These are phyloP conservation scores for Penicillium cataractarum DNA, from an alignment of 495 filamentous ascomycete species.

Conservation along the genomic window DNA sequence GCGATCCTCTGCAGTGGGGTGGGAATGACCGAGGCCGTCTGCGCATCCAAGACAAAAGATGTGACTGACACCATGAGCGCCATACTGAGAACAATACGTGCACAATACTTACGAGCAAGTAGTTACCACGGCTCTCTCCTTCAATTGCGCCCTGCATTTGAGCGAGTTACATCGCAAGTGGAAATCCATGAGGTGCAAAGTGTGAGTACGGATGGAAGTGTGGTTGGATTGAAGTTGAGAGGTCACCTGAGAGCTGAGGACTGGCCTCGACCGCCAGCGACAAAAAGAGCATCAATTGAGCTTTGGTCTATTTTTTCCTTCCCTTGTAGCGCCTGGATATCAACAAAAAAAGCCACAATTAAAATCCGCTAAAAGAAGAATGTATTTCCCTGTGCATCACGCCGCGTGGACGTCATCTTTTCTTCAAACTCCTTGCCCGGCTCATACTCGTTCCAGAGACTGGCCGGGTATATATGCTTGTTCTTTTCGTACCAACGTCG, in stretches of 20 bases:
- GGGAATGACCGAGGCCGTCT: slow-evolving; percentile 65
- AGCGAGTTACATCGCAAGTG: slow-evolving; percentile 79
- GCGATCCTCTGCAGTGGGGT: slow-evolving; percentile 55
- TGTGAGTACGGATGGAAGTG: slow-evolving; percentile 6
- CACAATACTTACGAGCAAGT: slow-evolving; percentile 72
- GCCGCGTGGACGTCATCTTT: slow-evolving; percentile 63
- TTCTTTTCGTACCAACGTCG: slow-evolving; percentile 95
- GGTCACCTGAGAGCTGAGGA: slow-evolving; percentile 23
- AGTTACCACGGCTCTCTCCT: slow-evolving; percentile 81
- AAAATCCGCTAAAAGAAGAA: slow-evolving; percentile 77
- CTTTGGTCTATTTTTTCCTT: slow-evolving; percentile 14
- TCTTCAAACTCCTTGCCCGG: slow-evolving; percentile 82
- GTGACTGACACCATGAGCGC: slow-evolving; percentile 59
- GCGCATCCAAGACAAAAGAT: slow-evolving; percentile 85
- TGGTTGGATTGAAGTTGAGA: slow-evolving; percentile 12
- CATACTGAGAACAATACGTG: slow-evolving; percentile 1
- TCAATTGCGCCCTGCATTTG: slow-evolving; percentile 74
- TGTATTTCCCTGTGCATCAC: slow-evolving; percentile 84
- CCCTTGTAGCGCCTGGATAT: slow-evolving; percentile 16
- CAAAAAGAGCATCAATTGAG: slow-evolving; percentile 11
- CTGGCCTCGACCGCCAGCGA: slow-evolving; percentile 5
- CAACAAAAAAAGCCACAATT: slow-evolving; percentile 9
- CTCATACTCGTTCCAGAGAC: slow-evolving; percentile 94
- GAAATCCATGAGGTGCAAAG: slow-evolving; percentile 62
- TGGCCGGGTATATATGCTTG: slow-evolving; percentile 97